Percentiles rank a stretch among this genome's conserved stretches.
These are phyloP conservation scores for Neopestalotiopsis sp. DNA, from an alignment of 2,329 filamentous ascomycete species.

Conservation along the genomic window DNA sequence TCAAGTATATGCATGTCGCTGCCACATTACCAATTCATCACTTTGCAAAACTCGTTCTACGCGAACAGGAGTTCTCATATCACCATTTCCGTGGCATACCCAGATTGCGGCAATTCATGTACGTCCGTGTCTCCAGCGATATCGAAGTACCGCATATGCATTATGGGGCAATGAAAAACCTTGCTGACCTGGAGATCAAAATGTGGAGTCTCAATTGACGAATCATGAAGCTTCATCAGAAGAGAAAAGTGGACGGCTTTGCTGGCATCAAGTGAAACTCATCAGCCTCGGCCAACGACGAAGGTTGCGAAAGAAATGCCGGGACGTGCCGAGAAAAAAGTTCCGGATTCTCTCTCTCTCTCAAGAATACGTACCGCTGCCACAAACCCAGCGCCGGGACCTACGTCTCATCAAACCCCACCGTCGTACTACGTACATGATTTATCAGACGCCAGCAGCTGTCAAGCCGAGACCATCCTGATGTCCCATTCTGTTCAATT, in stretches of 20 bases:
- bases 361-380: neutral
- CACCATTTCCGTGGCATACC: neutral
- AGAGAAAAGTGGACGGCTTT: conserved; percentile 11
- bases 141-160: conserved; percentile 2
- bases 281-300: conserved; percentile 19
- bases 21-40: neutral
- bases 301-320: neutral
- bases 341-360: conserved; percentile 1
- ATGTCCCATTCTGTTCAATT: neutral
- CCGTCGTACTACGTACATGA: neutral
- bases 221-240: neutral
- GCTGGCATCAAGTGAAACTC: conserved; percentile 3
- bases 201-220: conserved; percentile 11
- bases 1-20: neutral
- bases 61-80: neutral
- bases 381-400: neutral
- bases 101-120: conserved; percentile 10
- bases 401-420: neutral
- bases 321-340: conserved; percentile 6
- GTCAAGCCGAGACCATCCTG: neutral
- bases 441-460: neutral
- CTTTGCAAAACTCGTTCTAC: neutral
- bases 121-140: neutral
- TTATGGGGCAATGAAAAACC: conserved; percentile 19
- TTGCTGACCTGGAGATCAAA: conserved; percentile 25